Evolutionary conservation across 2,329 filamentous ascomycete species (phyloP), one percentile per base, ranked within the genome.

Genomic region (Madurella mycetomatis): DNA sequence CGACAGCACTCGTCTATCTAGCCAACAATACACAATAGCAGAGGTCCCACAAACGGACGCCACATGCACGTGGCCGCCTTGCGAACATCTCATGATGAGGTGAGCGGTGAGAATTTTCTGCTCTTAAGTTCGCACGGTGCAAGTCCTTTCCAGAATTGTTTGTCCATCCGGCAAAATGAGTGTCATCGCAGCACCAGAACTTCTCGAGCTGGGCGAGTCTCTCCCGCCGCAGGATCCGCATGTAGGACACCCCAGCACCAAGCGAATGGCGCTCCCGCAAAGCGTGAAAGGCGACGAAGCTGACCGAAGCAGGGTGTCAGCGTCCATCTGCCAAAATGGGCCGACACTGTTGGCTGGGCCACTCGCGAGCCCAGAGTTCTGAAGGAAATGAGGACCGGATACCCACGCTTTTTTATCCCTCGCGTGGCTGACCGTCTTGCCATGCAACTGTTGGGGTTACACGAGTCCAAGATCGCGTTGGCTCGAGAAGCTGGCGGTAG

Each of bases 351-450:
- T n/a, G 61, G 62, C 5, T 64, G 62, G 62, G 61, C 54, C 4
- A 39, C 39, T 2, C 56, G 55, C 9, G 55, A 63, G 2, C 53
- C 48, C 4, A 48, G 55, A 5, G 54, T 64, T 4, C 31, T 64
- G 7, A 40, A 55, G 1, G 58, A 51, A 9, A 60, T 64, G 58
- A 53, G 19, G 17, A 58, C 58, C 0, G 62, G 62, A 2, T 64
- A 64, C 40, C 62, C 62, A 12, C 61, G 62, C 11, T 64, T 64
- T 47, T 60, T 62, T 25, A 53, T 59, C n/a, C 53, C 58, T 1
- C 51, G 55, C 1, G 46, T 55, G 1, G 56, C 60, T 3, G 43
- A 57, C 12, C 18, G 42, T 8, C 42, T 63, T n/a, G 54, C 51
- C 1, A 44, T 43, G 31, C 41, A 30, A 12, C 40, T 56, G 5